phyloP scores from a whole-genome alignment of 164 flowering plant genomes.

The Nymphaea thermarum region DNA sequence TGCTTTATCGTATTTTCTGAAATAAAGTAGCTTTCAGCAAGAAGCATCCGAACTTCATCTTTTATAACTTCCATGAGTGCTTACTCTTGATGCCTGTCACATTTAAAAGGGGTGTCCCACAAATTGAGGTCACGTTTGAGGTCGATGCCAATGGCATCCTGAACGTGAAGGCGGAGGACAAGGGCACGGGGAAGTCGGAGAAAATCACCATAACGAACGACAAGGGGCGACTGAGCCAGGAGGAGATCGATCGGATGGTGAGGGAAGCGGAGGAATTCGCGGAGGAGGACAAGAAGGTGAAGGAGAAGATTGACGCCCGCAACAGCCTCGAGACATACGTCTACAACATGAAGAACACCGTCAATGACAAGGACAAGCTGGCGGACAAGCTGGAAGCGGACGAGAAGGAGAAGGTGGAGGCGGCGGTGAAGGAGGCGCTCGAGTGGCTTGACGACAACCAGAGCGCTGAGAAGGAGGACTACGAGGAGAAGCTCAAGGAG shows the following conservation, averaged over 20 bases:
- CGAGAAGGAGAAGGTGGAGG: slow-evolving; percentile 39
- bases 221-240: slow-evolving; percentile 39
- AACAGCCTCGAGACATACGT: slow-evolving; percentile 33
- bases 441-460: slow-evolving; percentile 52
- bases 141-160: slow-evolving; percentile 31
- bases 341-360: slow-evolving; percentile 43
- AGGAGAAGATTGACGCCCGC: slow-evolving; percentile 39
- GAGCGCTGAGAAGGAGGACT: slow-evolving; percentile 35
- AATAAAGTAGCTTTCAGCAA: not conserved
- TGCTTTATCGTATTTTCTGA: not conserved
- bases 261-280: slow-evolving; percentile 46
- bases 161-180: slow-evolving; percentile 27
- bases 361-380: slow-evolving; percentile 37
- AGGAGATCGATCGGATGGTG: slow-evolving; percentile 40
- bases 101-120: slow-evolving; percentile 45
- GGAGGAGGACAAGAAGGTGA: slow-evolving; percentile 44
- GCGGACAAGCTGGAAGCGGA: slow-evolving; percentile 34
- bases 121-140: slow-evolving; percentile 48
- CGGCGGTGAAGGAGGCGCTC: slow-evolving; percentile 37
- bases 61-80: not conserved
- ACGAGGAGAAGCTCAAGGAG: slow-evolving; percentile 44
- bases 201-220: slow-evolving; percentile 48
- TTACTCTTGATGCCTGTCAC: not conserved
- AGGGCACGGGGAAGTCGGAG: slow-evolving; percentile 18
- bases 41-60: not conserved